Evolutionary conservation across 352 stramenopile species (phyloP).

Genomic region (Globisporangium heterothallicum): DNA sequence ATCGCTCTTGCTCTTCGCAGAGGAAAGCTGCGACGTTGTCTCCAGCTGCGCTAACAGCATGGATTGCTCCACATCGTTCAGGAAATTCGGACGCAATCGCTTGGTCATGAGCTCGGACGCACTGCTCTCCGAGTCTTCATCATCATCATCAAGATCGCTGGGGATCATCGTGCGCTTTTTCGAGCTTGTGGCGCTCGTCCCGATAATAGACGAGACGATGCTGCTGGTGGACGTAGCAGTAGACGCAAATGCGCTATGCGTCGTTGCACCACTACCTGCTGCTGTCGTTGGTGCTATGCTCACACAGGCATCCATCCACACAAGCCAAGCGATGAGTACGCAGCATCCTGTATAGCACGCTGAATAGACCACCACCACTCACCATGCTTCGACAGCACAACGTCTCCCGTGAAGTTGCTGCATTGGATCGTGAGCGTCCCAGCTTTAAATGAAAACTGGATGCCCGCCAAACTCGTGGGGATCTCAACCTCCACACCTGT

Average conservation of each 20-base stretch:
- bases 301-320: neutral
- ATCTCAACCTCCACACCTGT: conserved; percentile 71
- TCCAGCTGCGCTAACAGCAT: conserved; percentile 55
- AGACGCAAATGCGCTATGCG: neutral
- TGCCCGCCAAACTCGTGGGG: conserved; percentile 42
- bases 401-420: conserved; percentile 60
- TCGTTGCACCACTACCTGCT: neutral
- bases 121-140: conserved; percentile 20
- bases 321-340: neutral
- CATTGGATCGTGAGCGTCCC: conserved; percentile 68
- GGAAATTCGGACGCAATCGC: conserved; percentile 47
- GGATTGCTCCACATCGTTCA: conserved; percentile 53
- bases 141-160: conserved; percentile 32
- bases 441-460: conserved; percentile 59
- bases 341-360: neutral
- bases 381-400: conserved; percentile 58
- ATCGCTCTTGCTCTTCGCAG: conserved; percentile 10
- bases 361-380: too few species aligned
- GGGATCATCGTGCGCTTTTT: conserved; percentile 53
- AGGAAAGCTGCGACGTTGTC: conserved; percentile 20
- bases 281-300: neutral
- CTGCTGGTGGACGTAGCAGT: conserved; percentile 25
- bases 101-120: conserved; percentile 28
- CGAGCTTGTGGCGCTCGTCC: conserved; percentile 35
- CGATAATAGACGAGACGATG: conserved; percentile 20